Conservation (phyloP, 305 asterid genomes). For the Solanum hybrid region DNA sequence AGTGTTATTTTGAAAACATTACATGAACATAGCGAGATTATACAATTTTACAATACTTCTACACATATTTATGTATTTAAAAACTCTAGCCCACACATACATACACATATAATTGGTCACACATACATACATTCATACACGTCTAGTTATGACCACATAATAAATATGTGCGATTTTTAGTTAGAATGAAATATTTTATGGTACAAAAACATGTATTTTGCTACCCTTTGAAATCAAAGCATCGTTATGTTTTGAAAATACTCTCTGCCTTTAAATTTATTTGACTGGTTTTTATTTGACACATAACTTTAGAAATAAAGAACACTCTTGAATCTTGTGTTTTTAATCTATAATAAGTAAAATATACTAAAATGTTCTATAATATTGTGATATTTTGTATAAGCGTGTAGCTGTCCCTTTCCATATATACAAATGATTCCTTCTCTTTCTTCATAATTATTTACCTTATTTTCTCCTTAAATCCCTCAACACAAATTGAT, state of each 20-base stretch:
- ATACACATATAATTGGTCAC: no score
- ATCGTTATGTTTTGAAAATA: background rate
- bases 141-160: background rate
- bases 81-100: background rate
- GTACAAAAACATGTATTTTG: background rate
- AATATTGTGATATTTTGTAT: no score
- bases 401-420: no score
- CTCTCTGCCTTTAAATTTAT: background rate
- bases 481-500: no score
- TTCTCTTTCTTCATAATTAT: no score
- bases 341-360: no score
- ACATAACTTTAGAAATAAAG: background rate
- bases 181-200: no score
- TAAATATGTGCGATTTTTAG: background rate
- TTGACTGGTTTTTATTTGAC: background rate
- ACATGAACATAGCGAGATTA: background rate
- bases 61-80: no score
- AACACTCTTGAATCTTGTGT: no score
- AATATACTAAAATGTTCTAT: no score
- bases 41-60: background rate
- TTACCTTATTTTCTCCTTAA: no score
- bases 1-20: background rate
- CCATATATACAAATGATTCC: no score
- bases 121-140: background rate
- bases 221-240: background rate